Evolutionary conservation across 2,329 filamentous ascomycete genomes (phyloP), one percentile per base, ranked within the genome.

Genomic region (Raffaelea ambrosiae): DNA sequence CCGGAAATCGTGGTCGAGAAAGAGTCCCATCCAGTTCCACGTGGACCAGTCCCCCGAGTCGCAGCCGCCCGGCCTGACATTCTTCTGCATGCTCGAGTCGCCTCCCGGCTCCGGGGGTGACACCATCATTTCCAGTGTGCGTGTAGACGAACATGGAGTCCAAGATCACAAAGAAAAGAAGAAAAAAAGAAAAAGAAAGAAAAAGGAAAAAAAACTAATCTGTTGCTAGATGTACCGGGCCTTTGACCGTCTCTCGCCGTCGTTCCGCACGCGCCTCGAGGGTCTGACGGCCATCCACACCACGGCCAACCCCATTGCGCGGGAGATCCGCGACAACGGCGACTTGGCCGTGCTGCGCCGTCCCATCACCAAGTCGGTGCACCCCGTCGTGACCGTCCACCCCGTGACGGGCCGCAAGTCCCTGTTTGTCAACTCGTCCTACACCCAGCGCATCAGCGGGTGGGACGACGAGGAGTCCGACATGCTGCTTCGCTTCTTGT

Each of bases 51-150:
- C 55, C 2, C 54, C 55, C 61, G 90, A 95, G 69, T 70, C 79
- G 54, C 89, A 96, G 66, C 88, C 90, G 1, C 89, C 90, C 0
- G 88, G 88, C 20, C 95, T 88, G 0, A 95, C 90, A 0, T 94
- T 95, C 66, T 67, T 95, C 35, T 95, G 94, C 61, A 74, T 89
- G 47, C 76, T 95, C n/a, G 89, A 95, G 59, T 83, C 78, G 33
- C 89, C 89, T 5, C 53, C 43, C 0, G 73, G 78, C 29, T 82
- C 80, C 1, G 90, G 89, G 23, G 89, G 89, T 41, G 88, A 95
- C 61, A 95, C 89, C 0, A 69, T 94, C 4, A 95, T 95, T 59
- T 81, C 76, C 43, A 84, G 47, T 50, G 23, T 53, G 44, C 7
- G 35, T 9, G n/a, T 29, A 7, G 13, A 29, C 13, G 26, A 13